Percentiles rank a stretch among this genome's conserved stretches.
phyloP scores from a whole-genome alignment of 306 rosid species.

The Lupinus albus region DNA sequence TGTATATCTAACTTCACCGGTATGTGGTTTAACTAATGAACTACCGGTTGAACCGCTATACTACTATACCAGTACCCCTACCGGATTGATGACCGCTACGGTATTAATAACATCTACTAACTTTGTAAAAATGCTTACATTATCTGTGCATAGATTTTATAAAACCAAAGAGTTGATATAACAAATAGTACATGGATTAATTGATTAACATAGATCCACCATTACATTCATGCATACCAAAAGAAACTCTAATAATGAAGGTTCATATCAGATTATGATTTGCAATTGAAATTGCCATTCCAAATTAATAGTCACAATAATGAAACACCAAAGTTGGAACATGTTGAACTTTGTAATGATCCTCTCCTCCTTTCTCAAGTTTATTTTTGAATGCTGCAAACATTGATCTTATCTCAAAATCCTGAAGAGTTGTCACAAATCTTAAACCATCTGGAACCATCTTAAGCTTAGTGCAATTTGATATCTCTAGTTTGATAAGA shows the following conservation, averaged over 20 bases:
- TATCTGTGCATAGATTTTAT: no score
- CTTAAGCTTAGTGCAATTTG: conserved; percentile 27
- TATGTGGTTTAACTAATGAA: no score
- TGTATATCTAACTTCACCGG: no score
- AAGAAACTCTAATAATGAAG: no score
- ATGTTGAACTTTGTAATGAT: conserved; percentile 55
- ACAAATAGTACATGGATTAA: not conserved
- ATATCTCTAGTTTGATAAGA: conserved; percentile 46
- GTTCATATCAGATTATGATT: not conserved
- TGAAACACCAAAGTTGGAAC: conserved; percentile 45
- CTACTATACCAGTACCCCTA: no score
- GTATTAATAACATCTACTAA: no score
- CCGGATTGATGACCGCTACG: no score
- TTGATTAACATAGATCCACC: conserved; percentile 4
- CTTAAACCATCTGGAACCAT: conserved; percentile 56
- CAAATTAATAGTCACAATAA: conserved; percentile 47
- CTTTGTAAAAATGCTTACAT: no score
- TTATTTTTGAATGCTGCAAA: conserved; percentile 39
- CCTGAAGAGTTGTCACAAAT: conserved; percentile 41
- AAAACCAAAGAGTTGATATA: not conserved
- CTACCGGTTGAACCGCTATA: no score
- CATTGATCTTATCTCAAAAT: conserved; percentile 48
- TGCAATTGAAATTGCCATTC: conserved; percentile 3
- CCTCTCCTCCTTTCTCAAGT: conserved; percentile 52
- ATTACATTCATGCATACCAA: not conserved